Evolutionary conservation across 108 stramenopile species (phyloP).

Genomic region (Cyclostephanos invisitatus): DNA sequence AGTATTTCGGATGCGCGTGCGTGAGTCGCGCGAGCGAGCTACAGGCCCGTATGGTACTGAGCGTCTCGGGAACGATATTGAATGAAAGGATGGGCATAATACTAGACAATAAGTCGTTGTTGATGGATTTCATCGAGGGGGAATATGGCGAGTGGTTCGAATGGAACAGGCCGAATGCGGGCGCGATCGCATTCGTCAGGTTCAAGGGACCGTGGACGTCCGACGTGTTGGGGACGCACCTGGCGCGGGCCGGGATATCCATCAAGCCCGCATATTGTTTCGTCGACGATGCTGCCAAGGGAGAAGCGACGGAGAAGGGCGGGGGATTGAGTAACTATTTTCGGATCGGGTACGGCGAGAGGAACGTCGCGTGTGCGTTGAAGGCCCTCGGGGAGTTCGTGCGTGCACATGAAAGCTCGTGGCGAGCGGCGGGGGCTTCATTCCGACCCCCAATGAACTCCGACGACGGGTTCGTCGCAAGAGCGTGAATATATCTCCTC

Average conservation of each 20-base stretch:
- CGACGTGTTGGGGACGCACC: constrained; percentile 50
- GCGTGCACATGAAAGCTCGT: constrained; percentile 46
- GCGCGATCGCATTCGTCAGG: constrained; percentile 74
- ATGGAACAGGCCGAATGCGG: constrained; percentile 68
- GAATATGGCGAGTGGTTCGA: constrained; percentile 56
- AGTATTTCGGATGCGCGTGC: constrained; percentile 83
- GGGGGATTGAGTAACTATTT: constrained; percentile 51
- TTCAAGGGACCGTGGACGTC: constrained; percentile 71
- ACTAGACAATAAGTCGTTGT: constrained; percentile 52
- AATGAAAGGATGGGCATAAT: constrained; percentile 51
- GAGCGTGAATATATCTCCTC: no score
- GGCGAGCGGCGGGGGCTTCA: constrained; percentile 42
- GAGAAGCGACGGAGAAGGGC: neutral
- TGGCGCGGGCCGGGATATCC: constrained; percentile 59
- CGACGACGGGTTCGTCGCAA: no score
- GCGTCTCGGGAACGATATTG: constrained; percentile 56
- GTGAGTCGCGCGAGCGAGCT: constrained; percentile 67
- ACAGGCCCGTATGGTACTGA: constrained; percentile 72
- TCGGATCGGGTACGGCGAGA: constrained; percentile 77
- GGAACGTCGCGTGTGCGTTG: constrained; percentile 57
- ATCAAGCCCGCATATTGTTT: constrained; percentile 85
- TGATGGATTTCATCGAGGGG: constrained; percentile 55
- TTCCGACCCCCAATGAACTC: no score
- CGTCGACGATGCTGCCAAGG: constrained; percentile 18
- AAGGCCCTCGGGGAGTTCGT: constrained; percentile 56